Percentiles rank a stretch among this genome's conserved stretches.
phyloP scores from a whole-genome alignment of 2,329 filamentous ascomycete genomes.

The Thelonectria blattea region DNA sequence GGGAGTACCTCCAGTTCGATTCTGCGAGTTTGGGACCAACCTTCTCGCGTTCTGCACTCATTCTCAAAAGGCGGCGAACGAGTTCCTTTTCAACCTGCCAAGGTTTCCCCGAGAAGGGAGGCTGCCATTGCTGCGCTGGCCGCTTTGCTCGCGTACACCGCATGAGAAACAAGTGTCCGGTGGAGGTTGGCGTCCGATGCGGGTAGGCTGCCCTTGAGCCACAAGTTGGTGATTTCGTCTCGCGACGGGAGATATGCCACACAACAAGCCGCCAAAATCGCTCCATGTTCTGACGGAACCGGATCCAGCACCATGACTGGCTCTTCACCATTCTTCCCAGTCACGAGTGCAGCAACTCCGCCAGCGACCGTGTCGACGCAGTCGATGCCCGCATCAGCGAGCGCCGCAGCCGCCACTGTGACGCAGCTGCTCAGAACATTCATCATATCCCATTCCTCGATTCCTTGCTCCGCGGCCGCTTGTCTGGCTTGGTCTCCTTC shows the following conservation, averaged over 20 bases:
- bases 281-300: conserved; percentile 77
- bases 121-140: conserved; percentile 40
- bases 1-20: too few relatives aligned
- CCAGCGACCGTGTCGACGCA: conserved; percentile 90
- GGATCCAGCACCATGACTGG: conserved; percentile 76
- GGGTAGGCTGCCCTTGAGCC: conserved; percentile 78
- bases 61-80: background rate
- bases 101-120: conserved; percentile 47
- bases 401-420: conserved; percentile 89
- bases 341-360: conserved; percentile 83
- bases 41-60: background rate
- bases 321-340: conserved; percentile 41
- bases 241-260: conserved; percentile 86
- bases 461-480: conserved; percentile 53
- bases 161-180: conserved; percentile 45
- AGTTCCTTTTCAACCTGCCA: conserved; percentile 21
- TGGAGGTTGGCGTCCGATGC: conserved; percentile 45
- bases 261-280: conserved; percentile 82
- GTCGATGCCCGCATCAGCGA: conserved; percentile 94
- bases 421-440: conserved; percentile 91
- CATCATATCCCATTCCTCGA: conserved; percentile 85
- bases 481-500: conserved; percentile 86
- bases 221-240: conserved; percentile 93
- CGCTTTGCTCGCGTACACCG: conserved; percentile 50
- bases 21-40: background rate